Conservation (phyloP, 2,329 filamentous ascomycete genomes). For the Tolypocladium amazonense region DNA sequence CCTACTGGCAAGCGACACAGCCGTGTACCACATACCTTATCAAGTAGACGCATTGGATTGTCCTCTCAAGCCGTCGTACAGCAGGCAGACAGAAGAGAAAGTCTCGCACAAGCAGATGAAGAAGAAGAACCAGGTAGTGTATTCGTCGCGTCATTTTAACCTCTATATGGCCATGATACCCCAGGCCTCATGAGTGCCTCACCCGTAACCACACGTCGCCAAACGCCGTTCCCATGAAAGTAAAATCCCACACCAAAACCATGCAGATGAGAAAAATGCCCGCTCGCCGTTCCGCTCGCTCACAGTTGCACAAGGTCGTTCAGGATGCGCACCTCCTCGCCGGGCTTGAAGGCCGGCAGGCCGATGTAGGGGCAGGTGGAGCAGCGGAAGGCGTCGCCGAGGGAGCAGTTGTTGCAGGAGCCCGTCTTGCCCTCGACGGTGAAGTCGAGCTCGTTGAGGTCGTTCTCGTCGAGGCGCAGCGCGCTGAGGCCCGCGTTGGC, state of each 20-base stretch:
- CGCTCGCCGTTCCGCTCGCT: neutral
- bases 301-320: slow-evolving; percentile 80
- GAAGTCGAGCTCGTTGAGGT: slow-evolving; percentile 83
- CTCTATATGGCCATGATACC: neutral
- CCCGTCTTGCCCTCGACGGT: slow-evolving; percentile 96
- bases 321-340: slow-evolving; percentile 81
- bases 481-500: slow-evolving; percentile 54
- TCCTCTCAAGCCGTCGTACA: neutral
- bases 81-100: neutral
- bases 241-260: neutral
- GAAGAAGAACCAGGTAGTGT: neutral
- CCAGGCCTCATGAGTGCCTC: neutral
- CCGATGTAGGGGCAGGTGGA: slow-evolving; percentile 73
- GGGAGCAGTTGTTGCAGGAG: slow-evolving; percentile 85
- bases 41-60: neutral
- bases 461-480: slow-evolving; percentile 62
- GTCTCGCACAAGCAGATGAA: neutral
- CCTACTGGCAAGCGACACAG: neutral
- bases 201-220: neutral
- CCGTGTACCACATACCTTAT: neutral
- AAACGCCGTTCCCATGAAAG: neutral
- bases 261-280: neutral
- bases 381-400: slow-evolving; percentile 82
- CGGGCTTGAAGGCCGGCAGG: slow-evolving; percentile 90
- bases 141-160: neutral